Base-by-base conservation (phyloP, 805 yeast species). In the Barnettozyma populi region DNA sequence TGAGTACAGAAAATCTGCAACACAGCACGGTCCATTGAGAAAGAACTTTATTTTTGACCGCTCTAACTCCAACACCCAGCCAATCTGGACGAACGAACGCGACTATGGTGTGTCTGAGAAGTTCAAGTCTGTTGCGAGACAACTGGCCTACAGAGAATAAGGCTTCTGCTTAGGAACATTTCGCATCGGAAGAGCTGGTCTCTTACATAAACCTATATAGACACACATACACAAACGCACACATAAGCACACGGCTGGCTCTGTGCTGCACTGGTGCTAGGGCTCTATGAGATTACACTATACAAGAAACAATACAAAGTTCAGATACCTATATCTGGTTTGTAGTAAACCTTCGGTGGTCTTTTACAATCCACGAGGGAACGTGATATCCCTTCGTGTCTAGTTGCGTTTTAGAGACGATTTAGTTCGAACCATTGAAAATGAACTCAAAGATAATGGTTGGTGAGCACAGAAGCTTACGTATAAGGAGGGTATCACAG, bases 1-100 rank as follows among this genome's bases (percentile, higher is more conserved):
- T 34, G 71, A 67, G 47, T 68, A 68, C 52, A 66, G 72, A 56
- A 65, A 63, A 50, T 57, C 59, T 20, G 70, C 71, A 11, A 65
- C 60, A 48, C 67, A 66, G 39, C 69, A 67, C 49, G 72, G 72
- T 19, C 72, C 71, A 9, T 53, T 67, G 48, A 64, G 55, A 14
- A 60, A 59, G 51, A 52, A 50, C 34, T 38, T 48, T 20, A 44
- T 50, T 9, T 44, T 29, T 21, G 40, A 41, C 13, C 44, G 34
- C n/a, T 42, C 53, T 11, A 32, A 44, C 27, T 46, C 47, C 25
- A 43, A 27, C 5, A 45, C 50, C 34, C 46, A 52, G 49, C 53
- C 61, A 39, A 47, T 56, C 24, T 45, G 44, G 38, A 47, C 55
- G 6, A 57, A 59, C 34, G 54, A 50, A 16, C 46, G 45, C 16